These are phyloP conservation scores for Euphorbia celastroides DNA, from an alignment of 441 rosid genomes.

Conservation along the genomic window DNA sequence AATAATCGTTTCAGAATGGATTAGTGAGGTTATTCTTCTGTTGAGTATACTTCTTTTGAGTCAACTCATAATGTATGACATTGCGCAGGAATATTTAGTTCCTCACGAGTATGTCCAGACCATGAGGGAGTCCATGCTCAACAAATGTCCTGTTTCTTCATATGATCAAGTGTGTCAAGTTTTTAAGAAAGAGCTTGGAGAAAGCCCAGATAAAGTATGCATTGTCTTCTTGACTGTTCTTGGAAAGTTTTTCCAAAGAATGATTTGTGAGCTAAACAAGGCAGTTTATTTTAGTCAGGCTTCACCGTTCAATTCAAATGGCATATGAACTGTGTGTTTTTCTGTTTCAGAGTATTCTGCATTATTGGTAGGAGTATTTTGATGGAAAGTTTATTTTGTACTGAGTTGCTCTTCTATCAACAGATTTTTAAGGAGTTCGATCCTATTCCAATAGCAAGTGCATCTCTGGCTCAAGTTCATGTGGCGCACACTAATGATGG, in stretches of 20 bases:
- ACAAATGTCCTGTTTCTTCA: constrained; percentile 88
- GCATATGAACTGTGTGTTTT: constrained; percentile 1
- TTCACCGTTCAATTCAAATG: constrained; percentile 17
- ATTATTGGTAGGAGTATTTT: constrained; percentile 7
- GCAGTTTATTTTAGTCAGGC: background rate
- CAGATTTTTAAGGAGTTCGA: constrained; percentile 80
- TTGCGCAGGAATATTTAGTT: constrained; percentile 69
- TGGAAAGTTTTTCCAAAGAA: background rate
- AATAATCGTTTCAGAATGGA: background rate
- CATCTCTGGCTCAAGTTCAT: constrained; percentile 99
- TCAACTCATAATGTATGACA: background rate
- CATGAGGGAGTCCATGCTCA: constrained; percentile 91
- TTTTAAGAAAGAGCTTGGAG: constrained; percentile 85
- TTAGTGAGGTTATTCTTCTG: background rate
- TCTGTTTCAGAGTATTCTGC: constrained; percentile 7
- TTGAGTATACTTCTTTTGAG: background rate
- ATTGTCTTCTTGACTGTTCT: constrained; percentile 10
- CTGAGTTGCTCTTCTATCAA: constrained; percentile 16
- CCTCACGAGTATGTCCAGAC: constrained; percentile 78
- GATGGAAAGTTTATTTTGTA: background rate
- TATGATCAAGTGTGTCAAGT: constrained; percentile 92
- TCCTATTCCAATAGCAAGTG: constrained; percentile 91
- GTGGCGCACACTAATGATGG: constrained; percentile 69
- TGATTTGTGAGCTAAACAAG: background rate
- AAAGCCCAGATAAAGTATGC: constrained; percentile 74